Conservation (phyloP, 345 rosid species). For the Syzygium jambos region DNA sequence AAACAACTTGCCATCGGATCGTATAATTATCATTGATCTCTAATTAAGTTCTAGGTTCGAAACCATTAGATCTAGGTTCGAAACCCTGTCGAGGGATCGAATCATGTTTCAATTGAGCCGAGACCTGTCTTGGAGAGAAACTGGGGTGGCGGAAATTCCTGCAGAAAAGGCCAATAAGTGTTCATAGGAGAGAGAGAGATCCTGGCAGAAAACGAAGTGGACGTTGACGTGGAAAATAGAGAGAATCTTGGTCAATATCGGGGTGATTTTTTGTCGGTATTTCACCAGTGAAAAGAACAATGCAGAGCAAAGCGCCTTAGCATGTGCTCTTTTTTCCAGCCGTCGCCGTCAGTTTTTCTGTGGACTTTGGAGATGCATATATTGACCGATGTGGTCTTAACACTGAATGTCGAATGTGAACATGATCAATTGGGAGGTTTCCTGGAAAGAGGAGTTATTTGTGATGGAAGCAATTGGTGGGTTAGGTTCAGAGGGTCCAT, state of each 20-base stretch:
- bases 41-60: neutral
- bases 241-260: neutral
- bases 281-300: neutral
- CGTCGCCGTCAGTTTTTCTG: neutral
- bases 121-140: neutral
- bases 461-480: neutral
- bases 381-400: neutral
- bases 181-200: neutral
- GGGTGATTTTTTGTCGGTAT: neutral
- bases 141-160: neutral
- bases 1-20: neutral
- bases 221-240: neutral
- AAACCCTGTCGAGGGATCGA: neutral
- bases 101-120: neutral
- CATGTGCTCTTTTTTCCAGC: neutral
- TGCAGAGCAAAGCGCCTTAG: neutral
- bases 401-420: neutral
- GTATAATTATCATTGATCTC: neutral
- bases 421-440: neutral
- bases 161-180: neutral
- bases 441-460: neutral
- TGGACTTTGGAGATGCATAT: neutral
- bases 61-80: accelerated
- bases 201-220: neutral
- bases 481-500: neutral